These are phyloP conservation scores for Calonectria hawksworthii DNA, from an alignment of 2,329 filamentous ascomycete genomes.

Conservation along the genomic window DNA sequence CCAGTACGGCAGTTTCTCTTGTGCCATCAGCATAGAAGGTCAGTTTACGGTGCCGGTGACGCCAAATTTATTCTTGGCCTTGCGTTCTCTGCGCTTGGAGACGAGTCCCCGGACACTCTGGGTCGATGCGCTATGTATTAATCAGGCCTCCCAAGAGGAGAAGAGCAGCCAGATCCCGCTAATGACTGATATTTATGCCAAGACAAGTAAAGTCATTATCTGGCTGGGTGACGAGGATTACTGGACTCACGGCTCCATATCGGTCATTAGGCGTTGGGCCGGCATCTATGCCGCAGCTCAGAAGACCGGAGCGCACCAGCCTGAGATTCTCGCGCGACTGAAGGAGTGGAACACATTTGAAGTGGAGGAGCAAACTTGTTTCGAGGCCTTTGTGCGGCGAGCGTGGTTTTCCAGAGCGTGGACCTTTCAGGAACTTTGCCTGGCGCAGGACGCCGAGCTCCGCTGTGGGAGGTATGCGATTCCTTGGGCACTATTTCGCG, in stretches of 20 bases:
- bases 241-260: not conserved
- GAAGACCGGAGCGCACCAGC: not conserved
- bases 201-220: not conserved
- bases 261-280: not conserved
- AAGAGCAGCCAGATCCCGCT: not conserved
- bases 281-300: not conserved
- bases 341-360: not conserved
- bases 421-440: not conserved
- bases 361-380: not conserved
- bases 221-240: not conserved
- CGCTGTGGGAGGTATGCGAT: not conserved
- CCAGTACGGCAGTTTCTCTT: not conserved
- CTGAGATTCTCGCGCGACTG: not conserved
- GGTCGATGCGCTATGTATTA: not conserved
- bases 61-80: not conserved
- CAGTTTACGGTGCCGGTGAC: not conserved
- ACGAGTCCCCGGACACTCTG: not conserved
- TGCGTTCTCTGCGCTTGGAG: not conserved
- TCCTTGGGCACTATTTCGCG: not conserved
- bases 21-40: not conserved
- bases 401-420: not conserved
- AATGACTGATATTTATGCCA: not conserved
- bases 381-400: not conserved
- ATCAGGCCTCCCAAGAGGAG: not conserved
- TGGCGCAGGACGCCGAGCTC: not conserved